phyloP scores from a whole-genome alignment of 2,329 filamentous ascomycete species.

The Fusarium sp. region DNA sequence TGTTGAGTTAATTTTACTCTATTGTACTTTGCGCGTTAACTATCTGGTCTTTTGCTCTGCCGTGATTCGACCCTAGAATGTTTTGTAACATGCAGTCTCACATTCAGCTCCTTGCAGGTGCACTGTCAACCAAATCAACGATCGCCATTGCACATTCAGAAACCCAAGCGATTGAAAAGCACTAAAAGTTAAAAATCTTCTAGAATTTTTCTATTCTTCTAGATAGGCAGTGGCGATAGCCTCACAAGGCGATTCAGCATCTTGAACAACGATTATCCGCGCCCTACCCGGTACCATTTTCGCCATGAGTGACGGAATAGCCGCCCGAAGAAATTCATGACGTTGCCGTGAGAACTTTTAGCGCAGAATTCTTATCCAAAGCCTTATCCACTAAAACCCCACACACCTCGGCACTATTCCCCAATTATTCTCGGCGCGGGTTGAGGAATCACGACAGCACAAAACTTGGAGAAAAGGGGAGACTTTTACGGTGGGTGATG shows the following conservation, averaged over 20 bases:
- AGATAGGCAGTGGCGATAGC: background rate
- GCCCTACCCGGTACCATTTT: constrained; percentile 4
- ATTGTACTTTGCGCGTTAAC: background rate
- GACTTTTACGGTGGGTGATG: background rate
- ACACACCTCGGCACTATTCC: constrained; percentile 23
- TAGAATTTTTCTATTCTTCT: background rate
- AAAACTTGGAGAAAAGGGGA: constrained; percentile 16
- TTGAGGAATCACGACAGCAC: background rate
- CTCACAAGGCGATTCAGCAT: background rate
- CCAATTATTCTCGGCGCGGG: constrained; percentile 21
- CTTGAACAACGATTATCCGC: background rate
- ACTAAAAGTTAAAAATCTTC: background rate
- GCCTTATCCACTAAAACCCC: constrained; percentile 2
- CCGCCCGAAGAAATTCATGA: background rate
- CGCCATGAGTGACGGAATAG: constrained; percentile 1
- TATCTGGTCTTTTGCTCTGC: background rate
- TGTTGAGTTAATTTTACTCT: background rate
- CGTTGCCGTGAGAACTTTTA: constrained; percentile 7
- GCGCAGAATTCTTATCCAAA: constrained; percentile 1
- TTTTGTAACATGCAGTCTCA: background rate
- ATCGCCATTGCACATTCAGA: background rate
- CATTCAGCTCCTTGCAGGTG: background rate
- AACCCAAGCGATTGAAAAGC: background rate
- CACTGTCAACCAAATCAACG: background rate
- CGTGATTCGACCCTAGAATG: background rate